These are phyloP conservation scores for Fusarium sp. DNA, from an alignment of 2,329 filamentous ascomycete genomes.

Conservation along the genomic window DNA sequence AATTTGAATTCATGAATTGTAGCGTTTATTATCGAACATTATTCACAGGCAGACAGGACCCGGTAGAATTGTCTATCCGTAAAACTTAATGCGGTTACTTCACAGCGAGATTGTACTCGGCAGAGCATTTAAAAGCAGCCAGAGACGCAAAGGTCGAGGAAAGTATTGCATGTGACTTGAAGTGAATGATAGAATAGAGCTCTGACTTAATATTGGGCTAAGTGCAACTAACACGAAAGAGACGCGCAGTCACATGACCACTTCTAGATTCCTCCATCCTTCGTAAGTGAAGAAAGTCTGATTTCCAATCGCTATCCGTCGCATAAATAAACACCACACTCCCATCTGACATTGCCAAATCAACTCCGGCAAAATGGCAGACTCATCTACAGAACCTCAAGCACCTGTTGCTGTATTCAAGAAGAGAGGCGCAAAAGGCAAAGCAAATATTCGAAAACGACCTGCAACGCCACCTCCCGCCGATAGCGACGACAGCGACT, in stretches of 20 bases:
- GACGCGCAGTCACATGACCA: conserved; percentile 30
- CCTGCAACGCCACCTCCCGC: conserved; percentile 80
- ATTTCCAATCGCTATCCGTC: conserved; percentile 31
- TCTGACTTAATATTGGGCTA: not conserved
- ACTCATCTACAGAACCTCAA: conserved; percentile 44
- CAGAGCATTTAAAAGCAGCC: not conserved
- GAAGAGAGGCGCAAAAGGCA: conserved; percentile 81
- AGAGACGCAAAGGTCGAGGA: not conserved
- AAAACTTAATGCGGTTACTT: not conserved
- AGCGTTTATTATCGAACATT: not conserved
- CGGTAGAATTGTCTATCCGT: not conserved
- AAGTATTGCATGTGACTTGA: not conserved
- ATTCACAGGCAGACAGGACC: not conserved
- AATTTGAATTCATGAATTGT: not conserved
- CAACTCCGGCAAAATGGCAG: conserved; percentile 29
- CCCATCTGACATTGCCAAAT: not conserved
- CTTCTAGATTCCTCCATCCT: conserved; percentile 25
- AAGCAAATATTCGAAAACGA: conserved; percentile 82
- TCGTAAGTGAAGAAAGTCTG: conserved; percentile 9
- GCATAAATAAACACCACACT: not conserved
- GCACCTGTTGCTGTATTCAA: conserved; percentile 80
- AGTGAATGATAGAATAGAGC: not conserved
- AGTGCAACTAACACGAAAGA: conserved; percentile 7
- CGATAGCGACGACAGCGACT: conserved; percentile 69
- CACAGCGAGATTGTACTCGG: not conserved